Percentiles rank a stretch among this genome's conserved stretches.
These are phyloP conservation scores for Phialophora chinensis DNA, from an alignment of 2,329 filamentous ascomycete genomes.

Conservation along the genomic window DNA sequence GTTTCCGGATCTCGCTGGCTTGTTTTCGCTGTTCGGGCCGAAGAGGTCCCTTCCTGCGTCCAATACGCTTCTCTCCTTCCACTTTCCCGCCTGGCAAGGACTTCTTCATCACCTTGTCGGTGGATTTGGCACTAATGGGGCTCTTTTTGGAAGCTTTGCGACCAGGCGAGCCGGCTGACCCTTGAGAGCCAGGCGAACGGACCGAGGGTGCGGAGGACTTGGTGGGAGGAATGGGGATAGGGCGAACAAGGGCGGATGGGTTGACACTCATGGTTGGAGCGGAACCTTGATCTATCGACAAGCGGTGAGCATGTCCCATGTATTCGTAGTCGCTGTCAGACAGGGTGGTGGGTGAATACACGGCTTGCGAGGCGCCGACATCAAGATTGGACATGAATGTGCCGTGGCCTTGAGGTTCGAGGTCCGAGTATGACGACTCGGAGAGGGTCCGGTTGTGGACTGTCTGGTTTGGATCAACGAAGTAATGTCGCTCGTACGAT, in stretches of 20 bases:
- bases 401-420: slow-evolving; percentile 62
- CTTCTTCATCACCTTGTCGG: slow-evolving; percentile 84
- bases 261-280: slow-evolving; percentile 61
- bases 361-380: slow-evolving; percentile 74
- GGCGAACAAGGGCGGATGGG: slow-evolving; percentile 70
- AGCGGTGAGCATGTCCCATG: slow-evolving; percentile 49
- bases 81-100: slow-evolving; percentile 74
- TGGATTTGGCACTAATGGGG: slow-evolving; percentile 76
- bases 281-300: slow-evolving; percentile 50
- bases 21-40: slow-evolving; percentile 94
- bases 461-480: slow-evolving; percentile 91
- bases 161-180: slow-evolving; percentile 67
- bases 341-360: slow-evolving; percentile 84
- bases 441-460: slow-evolving; percentile 86
- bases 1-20: slow-evolving; percentile 93
- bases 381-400: slow-evolving; percentile 80
- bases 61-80: slow-evolving; percentile 91
- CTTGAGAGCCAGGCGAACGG: slow-evolving; percentile 66
- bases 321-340: slow-evolving; percentile 67
- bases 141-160: slow-evolving; percentile 74
- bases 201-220: slow-evolving; percentile 60
- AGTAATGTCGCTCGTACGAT: slow-evolving; percentile 67
- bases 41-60: slow-evolving; percentile 85
- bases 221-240: slow-evolving; percentile 61
- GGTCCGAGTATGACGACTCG: slow-evolving; percentile 79